Evolutionary conservation across 1,139 yeast genomes (phyloP), one percentile per base, ranked within the genome.

Genomic region (Geotrichum australiense): DNA sequence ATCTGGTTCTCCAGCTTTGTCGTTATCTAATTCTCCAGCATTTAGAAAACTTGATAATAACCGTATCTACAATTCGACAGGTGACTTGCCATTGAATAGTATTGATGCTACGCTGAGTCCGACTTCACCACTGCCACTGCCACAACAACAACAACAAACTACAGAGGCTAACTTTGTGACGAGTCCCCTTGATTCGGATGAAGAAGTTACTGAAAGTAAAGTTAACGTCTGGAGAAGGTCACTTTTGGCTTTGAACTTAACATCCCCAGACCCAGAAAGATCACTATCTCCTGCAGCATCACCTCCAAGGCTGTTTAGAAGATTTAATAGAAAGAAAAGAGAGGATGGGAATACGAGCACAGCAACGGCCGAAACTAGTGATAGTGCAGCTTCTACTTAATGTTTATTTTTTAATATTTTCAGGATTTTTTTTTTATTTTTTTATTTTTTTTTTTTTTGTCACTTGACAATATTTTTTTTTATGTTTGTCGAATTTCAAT

Each of bases 171-270:
- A 24, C 21, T 20, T 39, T 12, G 14, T n/a, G 7, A 6, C 30
- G 14, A 26, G 6, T 26, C 35, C n/a, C n/a, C n/a, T n/a, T n/a
- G n/a, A n/a, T n/a, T n/a, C n/a, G n/a, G n/a, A n/a, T n/a, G n/a
- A n/a, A n/a, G 14, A 20, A 11, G 22, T 32, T 1, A 30, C 30
- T 5, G 19, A 37, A n/a, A 29, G 29, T 20, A 51, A 46, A 21
- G 51, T 50, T 16, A 54, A 60, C 15, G 52, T 50, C 30, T 58
- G 61, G 61, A 51, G 62, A 28, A 48, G 59, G 27, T 55, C 59
- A 8, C 46, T 58, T 10, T 45, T 57, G 54, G 47, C 51, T 16
- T 51, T 58, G 42, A 50, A 32, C 41, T 34, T 37, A 10, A 27
- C 37, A 3, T 41, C 44, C 6, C 44, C 41, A 20, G 41, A 41